These are phyloP conservation scores for Fusarium sp. DNA, from an alignment of 2,329 filamentous ascomycete species.

Conservation along the genomic window DNA sequence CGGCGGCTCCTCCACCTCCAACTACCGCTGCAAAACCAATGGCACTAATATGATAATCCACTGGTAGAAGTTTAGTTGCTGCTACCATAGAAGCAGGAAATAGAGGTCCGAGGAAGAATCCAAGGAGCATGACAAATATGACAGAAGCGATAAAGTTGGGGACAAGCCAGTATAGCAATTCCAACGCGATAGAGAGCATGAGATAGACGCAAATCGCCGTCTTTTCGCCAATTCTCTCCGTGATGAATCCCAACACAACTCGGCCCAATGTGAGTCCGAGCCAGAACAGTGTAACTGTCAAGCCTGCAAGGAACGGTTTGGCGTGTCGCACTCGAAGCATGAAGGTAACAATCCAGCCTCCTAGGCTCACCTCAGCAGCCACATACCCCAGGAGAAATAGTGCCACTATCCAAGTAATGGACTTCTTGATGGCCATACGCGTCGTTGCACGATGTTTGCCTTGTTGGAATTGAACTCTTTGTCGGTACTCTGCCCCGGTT, in stretches of 20 bases:
- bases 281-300: slow-evolving; percentile 87
- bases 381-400: slow-evolving; percentile 84
- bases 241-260: slow-evolving; percentile 80
- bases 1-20: slow-evolving; percentile 78
- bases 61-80: slow-evolving; percentile 79
- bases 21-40: slow-evolving; percentile 86
- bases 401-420: slow-evolving; percentile 78
- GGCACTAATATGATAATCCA: slow-evolving; percentile 79
- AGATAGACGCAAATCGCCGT: slow-evolving; percentile 74
- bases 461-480: slow-evolving; percentile 45
- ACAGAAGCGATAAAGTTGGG: slow-evolving; percentile 81
- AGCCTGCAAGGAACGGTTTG: slow-evolving; percentile 77
- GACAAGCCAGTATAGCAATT: slow-evolving; percentile 85
- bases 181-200: slow-evolving; percentile 70
- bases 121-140: slow-evolving; percentile 77
- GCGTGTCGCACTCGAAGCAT: slow-evolving; percentile 84
- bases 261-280: slow-evolving; percentile 82
- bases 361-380: slow-evolving; percentile 80
- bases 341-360: slow-evolving; percentile 86
- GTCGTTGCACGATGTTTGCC: slow-evolving; percentile 61
- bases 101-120: slow-evolving; percentile 84
- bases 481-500: slow-evolving; percentile 67
- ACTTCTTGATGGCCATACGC: slow-evolving; percentile 59
- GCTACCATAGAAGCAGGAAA: slow-evolving; percentile 82
- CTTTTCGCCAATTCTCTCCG: slow-evolving; percentile 79